Evolutionary conservation across 2,329 filamentous ascomycete genomes (phyloP), one percentile per base, ranked within the genome.

Genomic region (Microascus cirrosus): DNA sequence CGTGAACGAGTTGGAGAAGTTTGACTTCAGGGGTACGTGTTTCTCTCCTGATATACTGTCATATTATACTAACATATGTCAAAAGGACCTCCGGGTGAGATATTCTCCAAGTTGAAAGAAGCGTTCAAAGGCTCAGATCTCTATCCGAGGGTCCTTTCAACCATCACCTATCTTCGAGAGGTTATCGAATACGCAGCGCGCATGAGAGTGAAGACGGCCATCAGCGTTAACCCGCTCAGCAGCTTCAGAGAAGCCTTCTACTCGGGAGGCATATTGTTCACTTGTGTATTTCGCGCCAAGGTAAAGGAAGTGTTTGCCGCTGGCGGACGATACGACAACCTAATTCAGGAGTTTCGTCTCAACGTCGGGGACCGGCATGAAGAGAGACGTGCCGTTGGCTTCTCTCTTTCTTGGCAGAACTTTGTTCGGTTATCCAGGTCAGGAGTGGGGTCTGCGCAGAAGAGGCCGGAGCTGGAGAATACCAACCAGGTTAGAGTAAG

Each of bases 231-330:
- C 62, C 92, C 93, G 0, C 77, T 99, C 7, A 89, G 86, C 67
- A 95, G 89, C 69, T 82, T 95, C 66, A 95, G 95, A 66, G 92
- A 96, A 67, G 88, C 86, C 59, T 96, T 97, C 68, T 99, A 94
- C 70, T 77, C 82, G 20, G 87, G 88, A 1, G 92, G 92, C 8
- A 77, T 97, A 32, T 76, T 97, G 51, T 97, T 99, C 68, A 89
- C 95, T 61, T 96, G 91, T 65, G 74, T 96, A 2, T 90, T 92
- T 62, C 93, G 97, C 68, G 85, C 82, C 61, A 95, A 90, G 68
- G 82, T 86, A 61, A 85, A 82, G 64, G 87, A 94, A 63, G 89
- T 97, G 0, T 90, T 97, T 66, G 94, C 93, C 6, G 94, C 92
- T 35, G 94, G 95, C 55, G 94, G 94, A 2, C 84, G 94, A 54